Evolutionary conservation across 2,329 filamentous ascomycete genomes (phyloP), one percentile per base, ranked within the genome.

Genomic region (Diaporthe vexans): DNA sequence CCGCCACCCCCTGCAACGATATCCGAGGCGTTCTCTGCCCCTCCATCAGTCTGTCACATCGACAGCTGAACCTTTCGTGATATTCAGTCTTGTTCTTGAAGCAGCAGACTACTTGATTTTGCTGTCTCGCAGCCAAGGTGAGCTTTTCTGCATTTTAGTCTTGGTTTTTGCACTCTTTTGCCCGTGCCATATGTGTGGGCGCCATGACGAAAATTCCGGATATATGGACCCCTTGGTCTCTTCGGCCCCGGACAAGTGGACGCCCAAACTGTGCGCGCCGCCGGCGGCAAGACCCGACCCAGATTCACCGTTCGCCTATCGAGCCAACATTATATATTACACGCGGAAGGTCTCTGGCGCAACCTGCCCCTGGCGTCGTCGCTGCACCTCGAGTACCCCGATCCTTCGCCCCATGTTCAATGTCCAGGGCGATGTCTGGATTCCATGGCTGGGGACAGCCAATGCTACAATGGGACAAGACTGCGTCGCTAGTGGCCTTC

Each of bases 131-230:
- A 54, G 67, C 29, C 43, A 76, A 76, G 67, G 74, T 76, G 48
- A 74, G 74, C 70, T 13, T 67, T 68, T 35, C 19, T 11, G n/a
- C 46, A 54, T n/a, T 54, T n/a, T 59, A 19, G 24, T 72, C 52
- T 58, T 46, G 65, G 15, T n/a, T 59, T 37, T 72, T 52, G 13
- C 52, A 19, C 15, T 17, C 37, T 59, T 65, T 57, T 56, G 61
- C 56, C 56, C 19, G 13, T 70, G 48, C 57, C 46, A 48, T 63
- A 57, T 54, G 10, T 70, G 71, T 37, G 72, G 72, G 72, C 72
- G 74, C 72, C 74, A 72, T 76, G 59, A 33, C 61, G 69, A 69
- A 74, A 57, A 72, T 63, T 69, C 74, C 56, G 74, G 72, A 74
- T 40, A 65, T 58, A 58, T 65, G 67, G 68, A 58, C 61, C 56